Conservation (phyloP, 208 protist genomes). For the Leishmania amazonensis region DNA sequence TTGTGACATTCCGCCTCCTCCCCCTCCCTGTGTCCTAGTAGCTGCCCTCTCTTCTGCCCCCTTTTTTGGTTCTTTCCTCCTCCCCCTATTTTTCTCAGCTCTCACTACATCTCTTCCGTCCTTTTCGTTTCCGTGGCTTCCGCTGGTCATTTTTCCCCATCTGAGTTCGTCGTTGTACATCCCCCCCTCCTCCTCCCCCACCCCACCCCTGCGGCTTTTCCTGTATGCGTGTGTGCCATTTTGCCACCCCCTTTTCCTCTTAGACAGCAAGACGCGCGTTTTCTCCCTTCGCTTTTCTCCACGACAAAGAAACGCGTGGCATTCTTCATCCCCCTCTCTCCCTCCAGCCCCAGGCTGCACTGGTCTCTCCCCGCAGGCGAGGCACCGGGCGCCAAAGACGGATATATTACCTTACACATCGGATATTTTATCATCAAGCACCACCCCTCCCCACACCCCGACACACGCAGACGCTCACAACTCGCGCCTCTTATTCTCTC, state of each 20-base stretch:
- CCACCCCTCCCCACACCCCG: not conserved
- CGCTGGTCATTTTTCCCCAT: not conserved
- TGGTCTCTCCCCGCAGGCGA: not conserved
- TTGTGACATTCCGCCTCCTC: not conserved
- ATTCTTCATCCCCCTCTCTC: not conserved
- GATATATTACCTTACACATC: not conserved
- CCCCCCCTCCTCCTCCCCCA: not conserved
- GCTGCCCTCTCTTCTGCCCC: constrained; percentile 1
- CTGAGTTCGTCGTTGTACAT: not conserved
- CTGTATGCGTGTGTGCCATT: not conserved
- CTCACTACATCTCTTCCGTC: not conserved
- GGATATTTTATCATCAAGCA: not conserved
- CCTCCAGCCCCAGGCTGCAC: not conserved
- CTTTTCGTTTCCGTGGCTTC: not conserved
- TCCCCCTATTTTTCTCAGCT: not conserved
- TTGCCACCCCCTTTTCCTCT: not conserved
- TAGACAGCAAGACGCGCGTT: not conserved
- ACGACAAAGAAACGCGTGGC: not conserved
- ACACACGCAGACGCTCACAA: not conserved
- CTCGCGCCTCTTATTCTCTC: not conserved
- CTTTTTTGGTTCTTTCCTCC: not conserved
- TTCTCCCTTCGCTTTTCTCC: not conserved
- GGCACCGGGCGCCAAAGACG: not conserved
- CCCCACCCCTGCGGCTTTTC: not conserved
- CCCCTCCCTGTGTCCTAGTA: not conserved